Conservation (phyloP, 352 stramenopile genomes). For the Phytophthora pinifolia region DNA sequence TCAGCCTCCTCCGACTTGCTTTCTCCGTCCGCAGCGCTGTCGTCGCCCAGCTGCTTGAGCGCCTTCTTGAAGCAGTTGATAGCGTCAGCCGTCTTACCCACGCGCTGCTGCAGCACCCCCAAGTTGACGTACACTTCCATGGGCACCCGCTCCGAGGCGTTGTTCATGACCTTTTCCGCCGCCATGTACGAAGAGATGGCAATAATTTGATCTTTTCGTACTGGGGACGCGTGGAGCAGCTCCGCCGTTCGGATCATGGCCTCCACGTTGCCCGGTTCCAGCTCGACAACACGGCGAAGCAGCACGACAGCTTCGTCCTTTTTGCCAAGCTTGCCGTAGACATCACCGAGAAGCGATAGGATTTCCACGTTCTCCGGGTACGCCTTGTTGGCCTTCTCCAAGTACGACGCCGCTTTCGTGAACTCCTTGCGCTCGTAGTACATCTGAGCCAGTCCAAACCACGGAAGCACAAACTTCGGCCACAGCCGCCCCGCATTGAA, state of each 20-base stretch:
- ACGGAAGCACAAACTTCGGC: constrained; percentile 86
- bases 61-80: constrained; percentile 91
- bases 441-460: constrained; percentile 89
- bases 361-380: constrained; percentile 89
- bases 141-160: constrained; percentile 73
- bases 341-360: constrained; percentile 74
- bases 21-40: constrained; percentile 36
- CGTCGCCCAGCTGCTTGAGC: constrained; percentile 56
- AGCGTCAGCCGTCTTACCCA: constrained; percentile 89
- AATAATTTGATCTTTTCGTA: constrained; percentile 88
- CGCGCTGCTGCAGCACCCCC: constrained; percentile 79
- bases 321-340: constrained; percentile 83
- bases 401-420: constrained; percentile 77
- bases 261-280: constrained; percentile 86
- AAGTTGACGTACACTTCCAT: constrained; percentile 88
- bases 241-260: constrained; percentile 82
- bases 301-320: constrained; percentile 79
- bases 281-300: constrained; percentile 80
- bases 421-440: constrained; percentile 89
- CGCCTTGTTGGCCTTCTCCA: constrained; percentile 90
- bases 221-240: constrained; percentile 70
- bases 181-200: constrained; percentile 90
- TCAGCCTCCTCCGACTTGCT: constrained; percentile 39
- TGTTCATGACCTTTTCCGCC: constrained; percentile 87
- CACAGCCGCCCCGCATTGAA: constrained; percentile 91